Evolutionary conservation across 768 basidiomycete species (phyloP), one percentile per base, ranked within the genome.

Genomic region (Stropharia rugosoannulata): DNA sequence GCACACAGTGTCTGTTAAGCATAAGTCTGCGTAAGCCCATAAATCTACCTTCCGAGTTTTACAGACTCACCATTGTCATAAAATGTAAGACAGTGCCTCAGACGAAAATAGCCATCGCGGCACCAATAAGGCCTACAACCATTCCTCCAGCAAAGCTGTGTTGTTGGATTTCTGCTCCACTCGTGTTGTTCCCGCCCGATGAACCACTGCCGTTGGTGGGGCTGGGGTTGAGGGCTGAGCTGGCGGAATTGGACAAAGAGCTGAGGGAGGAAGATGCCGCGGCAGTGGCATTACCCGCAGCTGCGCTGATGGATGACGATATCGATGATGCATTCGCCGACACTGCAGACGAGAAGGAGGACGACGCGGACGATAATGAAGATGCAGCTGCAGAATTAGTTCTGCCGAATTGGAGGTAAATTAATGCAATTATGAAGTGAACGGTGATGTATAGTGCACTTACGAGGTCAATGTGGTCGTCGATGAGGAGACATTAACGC

Each of bases 271-370:
- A 18, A 13, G 51, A 52, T 9, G 42, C 41, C 16, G 51, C 32
- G 4, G 32, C 7, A 19, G 51, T 18, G 29, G 42, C 42, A 12
- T 29, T 18, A 9, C 41, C 19, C 32, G 15, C 41, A 2, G 32
- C n/a, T 41, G 41, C 42, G 32, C 41, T 16, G 40, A 51, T 32
- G 13, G 50, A 51, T n/a, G 50, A 40, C 18, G 50, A 41, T 13
- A 29, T 16, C n/a, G 40, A 22, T 5, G 50, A 51, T 27, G 50
- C 50, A 40, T 51, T 51, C 10, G 50, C 19, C 4, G 40, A 45
- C n/a, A 42, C 51, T 10, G 51, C 51, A 13, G 51, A 51, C 11
- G 51, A 41, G 5, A 43, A 3, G 27, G 51, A 51, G 13, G 51
- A 52, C 8, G 35, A 29, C 5, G 36, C 35, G 3, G 50, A 51